These are phyloP conservation scores for Ramaria sp. DNA, from an alignment of 768 basidiomycete genomes.

Conservation along the genomic window DNA sequence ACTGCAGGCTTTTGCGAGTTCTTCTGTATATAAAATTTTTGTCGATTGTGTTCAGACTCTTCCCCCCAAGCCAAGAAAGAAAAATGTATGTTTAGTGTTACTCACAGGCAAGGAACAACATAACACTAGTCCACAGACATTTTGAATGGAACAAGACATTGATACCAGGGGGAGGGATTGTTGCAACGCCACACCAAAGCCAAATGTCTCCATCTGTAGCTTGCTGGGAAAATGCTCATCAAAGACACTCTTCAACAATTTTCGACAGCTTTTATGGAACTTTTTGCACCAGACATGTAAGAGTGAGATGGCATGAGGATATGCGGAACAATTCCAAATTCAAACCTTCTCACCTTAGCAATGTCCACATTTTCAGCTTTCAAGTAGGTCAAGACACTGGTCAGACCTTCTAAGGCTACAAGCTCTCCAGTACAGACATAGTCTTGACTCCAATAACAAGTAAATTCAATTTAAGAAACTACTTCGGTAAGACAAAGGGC, in stretches of 20 bases:
- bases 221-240: constrained; percentile 68
- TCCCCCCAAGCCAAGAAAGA: too few species aligned
- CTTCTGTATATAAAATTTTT: too few species aligned
- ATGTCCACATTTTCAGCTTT: constrained; percentile 96
- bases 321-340: not conserved
- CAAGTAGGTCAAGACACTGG: constrained; percentile 92
- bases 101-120: constrained; percentile 94
- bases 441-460: constrained; percentile 76
- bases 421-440: constrained; percentile 98
- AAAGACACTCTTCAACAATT: constrained; percentile 76
- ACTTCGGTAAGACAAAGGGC: constrained; percentile 11
- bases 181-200: constrained; percentile 93
- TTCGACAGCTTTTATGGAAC: constrained; percentile 94
- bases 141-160: constrained; percentile 99
- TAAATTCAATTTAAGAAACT: not conserved
- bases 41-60: too few species aligned
- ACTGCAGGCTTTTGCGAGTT: too few species aligned
- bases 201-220: constrained; percentile 79
- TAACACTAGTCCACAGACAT: constrained; percentile 96
- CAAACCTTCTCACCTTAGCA: constrained; percentile 44
- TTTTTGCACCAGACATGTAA: constrained; percentile 80
- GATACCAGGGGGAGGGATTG: constrained; percentile 91
- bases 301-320: constrained; percentile 53
- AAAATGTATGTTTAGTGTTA: constrained; percentile 14
- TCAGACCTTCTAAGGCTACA: constrained; percentile 84